Evolutionary conservation across 2,329 filamentous ascomycete species (phyloP).

Genomic region (Aspergillus ruber): DNA sequence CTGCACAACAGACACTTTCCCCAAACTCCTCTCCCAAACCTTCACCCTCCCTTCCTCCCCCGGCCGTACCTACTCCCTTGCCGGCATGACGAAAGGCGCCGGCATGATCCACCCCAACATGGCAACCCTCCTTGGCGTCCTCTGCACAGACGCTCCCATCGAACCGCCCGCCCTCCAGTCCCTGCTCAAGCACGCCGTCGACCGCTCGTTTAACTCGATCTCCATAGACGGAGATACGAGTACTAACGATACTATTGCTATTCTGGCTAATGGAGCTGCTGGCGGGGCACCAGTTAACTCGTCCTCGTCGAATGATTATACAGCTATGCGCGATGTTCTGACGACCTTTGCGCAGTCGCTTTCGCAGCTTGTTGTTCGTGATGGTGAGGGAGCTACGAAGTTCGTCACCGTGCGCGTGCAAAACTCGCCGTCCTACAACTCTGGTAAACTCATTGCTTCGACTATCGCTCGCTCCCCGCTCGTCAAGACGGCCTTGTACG

Average conservation of each 20-base stretch:
- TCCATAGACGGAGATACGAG: slow-evolving; percentile 95
- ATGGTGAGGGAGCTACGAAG: slow-evolving; percentile 96
- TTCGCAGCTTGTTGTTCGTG: slow-evolving; percentile 86
- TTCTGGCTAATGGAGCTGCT: slow-evolving; percentile 92
- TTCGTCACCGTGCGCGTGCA: slow-evolving; percentile 88
- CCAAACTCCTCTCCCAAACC: slow-evolving; percentile 79
- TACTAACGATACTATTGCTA: slow-evolving; percentile 90
- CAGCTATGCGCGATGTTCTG: slow-evolving; percentile 64
- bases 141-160: slow-evolving; percentile 86
- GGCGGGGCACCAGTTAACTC: slow-evolving; percentile 60
- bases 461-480: slow-evolving; percentile 86
- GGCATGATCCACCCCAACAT: slow-evolving; percentile 99
- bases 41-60: slow-evolving; percentile 81
- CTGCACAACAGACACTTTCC: slow-evolving; percentile 97
- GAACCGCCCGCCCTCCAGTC: slow-evolving; percentile 59
- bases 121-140: slow-evolving; percentile 86
- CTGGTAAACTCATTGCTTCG: slow-evolving; percentile 72
- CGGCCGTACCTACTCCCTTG: slow-evolving; percentile 69
- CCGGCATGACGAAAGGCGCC: slow-evolving; percentile 94
- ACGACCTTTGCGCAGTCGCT: slow-evolving; percentile 75
- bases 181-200: slow-evolving; percentile 67
- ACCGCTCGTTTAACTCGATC: slow-evolving; percentile 91
- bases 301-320: slow-evolving; percentile 54
- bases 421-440: slow-evolving; percentile 62
- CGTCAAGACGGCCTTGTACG: slow-evolving; percentile 95